phyloP scores from a whole-genome alignment of 176 grass and related monocot species.

The Triticum aestivum region DNA sequence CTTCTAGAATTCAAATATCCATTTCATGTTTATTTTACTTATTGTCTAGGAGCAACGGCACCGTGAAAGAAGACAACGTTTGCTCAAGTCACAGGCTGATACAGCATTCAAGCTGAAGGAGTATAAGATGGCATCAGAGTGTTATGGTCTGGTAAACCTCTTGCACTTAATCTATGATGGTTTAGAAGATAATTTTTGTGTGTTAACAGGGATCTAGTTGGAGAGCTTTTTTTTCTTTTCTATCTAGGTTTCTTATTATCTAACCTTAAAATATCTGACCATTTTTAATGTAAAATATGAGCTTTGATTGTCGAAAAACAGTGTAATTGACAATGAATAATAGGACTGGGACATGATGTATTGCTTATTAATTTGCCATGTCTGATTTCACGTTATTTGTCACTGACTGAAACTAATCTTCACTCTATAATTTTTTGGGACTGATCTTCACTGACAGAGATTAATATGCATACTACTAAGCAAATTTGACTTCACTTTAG shows the following conservation, averaged over 20 bases:
- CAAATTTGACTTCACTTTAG: background rate
- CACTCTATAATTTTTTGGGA: background rate
- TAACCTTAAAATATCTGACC: background rate
- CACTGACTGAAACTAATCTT: background rate
- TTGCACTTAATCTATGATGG: background rate
- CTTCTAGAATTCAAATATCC: background rate
- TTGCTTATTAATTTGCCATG: background rate
- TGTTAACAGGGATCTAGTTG: background rate
- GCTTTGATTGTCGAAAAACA: background rate
- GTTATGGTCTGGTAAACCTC: conserved; percentile 17
- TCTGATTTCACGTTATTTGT: background rate
- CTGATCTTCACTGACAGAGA: background rate
- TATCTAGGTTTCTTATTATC: background rate
- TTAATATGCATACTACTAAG: background rate
- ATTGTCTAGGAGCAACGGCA: background rate
- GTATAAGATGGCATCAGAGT: background rate
- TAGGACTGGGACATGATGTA: background rate
- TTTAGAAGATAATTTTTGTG: background rate
- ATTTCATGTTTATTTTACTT: background rate
- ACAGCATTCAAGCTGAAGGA: conserved; percentile 22
- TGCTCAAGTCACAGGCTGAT: conserved; percentile 12
- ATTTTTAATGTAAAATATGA: background rate
- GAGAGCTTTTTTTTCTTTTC: background rate
- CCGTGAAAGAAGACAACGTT: background rate
- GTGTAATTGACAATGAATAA: background rate